Evolutionary conservation across 805 yeast species (phyloP).

Genomic region (Pichia exigua): DNA sequence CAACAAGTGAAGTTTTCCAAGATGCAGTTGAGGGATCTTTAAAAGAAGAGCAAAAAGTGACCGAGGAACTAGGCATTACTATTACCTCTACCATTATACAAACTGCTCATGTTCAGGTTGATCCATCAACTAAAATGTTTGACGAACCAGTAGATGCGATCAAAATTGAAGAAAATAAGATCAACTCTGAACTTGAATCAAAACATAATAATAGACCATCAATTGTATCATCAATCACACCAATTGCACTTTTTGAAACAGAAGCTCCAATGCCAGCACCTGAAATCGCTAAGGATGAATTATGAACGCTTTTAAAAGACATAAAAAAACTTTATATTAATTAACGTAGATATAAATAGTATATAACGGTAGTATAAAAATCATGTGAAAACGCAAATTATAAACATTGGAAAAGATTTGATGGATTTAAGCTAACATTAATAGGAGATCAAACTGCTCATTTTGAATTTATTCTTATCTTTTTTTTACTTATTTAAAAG

Average conservation of each 20-base stretch:
- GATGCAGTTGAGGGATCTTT: not conserved
- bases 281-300: not conserved
- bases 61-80: not conserved
- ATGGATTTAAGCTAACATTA: not conserved
- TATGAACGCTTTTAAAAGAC: not conserved
- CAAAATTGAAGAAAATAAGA: not conserved
- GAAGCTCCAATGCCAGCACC: not conserved
- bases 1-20: not conserved
- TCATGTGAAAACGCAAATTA: not conserved
- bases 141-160: not conserved
- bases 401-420: not conserved
- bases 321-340: not conserved
- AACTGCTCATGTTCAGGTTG: not conserved
- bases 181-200: not conserved
- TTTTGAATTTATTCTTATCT: not conserved
- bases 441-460: not conserved
- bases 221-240: not conserved
- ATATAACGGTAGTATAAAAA: not conserved
- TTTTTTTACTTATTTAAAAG: not conserved
- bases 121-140: not conserved
- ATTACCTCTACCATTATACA: not conserved
- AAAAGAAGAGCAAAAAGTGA: not conserved
- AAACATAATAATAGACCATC: not conserved
- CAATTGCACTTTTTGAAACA: not conserved
- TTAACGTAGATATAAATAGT: not conserved